Evolutionary conservation across 139 green algal species (phyloP).

Genomic region (Haematococcus lacustris): DNA sequence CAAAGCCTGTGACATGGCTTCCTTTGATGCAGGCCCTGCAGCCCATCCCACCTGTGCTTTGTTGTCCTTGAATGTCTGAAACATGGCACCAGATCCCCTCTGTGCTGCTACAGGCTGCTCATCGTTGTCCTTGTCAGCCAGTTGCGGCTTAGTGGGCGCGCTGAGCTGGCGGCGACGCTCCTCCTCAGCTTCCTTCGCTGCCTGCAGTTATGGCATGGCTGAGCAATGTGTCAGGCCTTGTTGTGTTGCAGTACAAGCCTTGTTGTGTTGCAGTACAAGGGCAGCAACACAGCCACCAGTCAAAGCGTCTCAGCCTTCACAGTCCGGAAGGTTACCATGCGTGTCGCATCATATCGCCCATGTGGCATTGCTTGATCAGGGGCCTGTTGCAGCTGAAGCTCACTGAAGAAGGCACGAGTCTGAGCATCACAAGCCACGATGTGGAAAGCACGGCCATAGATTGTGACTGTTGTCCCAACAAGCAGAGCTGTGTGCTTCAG

Average conservation of each 20-base stretch:
- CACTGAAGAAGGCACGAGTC: constrained; percentile 13
- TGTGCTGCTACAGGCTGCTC: constrained; percentile 4
- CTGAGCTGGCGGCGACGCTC: neutral
- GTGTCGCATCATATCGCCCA: constrained; percentile 19
- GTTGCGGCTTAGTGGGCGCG: no score
- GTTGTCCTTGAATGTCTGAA: constrained; percentile 5
- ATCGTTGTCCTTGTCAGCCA: no score
- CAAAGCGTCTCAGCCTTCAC: no score
- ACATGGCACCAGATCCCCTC: constrained; percentile 1
- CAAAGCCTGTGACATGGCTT: neutral
- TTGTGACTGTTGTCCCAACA: constrained; percentile 13
- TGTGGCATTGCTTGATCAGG: constrained; percentile 12
- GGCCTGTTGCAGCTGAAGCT: constrained; percentile 8
- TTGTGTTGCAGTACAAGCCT: neutral
- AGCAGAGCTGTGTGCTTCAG: constrained; percentile 24
- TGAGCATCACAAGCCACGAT: constrained; percentile 15
- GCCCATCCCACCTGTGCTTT: constrained; percentile 5
- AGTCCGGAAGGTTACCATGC: constrained; percentile 21
- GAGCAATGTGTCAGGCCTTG: neutral
- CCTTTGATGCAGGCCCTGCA: neutral
- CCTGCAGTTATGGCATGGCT: neutral
- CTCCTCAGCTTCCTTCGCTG: neutral
- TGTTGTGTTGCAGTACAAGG: no score
- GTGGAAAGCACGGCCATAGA: constrained; percentile 30
- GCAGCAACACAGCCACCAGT: no score